Evolutionary conservation across 352 stramenopile genomes (phyloP).

Genomic region (Phytophthora constricta): DNA sequence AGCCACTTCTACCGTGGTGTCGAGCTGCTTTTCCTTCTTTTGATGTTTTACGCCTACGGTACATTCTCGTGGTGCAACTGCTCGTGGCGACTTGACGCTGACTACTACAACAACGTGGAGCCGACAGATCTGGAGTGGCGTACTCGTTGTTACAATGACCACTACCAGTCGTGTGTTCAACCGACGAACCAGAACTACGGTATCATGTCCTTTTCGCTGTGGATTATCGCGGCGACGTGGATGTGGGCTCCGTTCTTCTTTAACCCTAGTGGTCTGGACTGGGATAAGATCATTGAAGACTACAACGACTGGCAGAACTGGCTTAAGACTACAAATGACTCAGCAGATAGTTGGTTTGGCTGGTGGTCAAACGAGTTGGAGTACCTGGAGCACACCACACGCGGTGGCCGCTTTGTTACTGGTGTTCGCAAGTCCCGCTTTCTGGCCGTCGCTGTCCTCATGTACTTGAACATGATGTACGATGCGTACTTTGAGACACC

Average conservation of each 20-base stretch:
- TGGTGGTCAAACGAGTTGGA: conserved; percentile 88
- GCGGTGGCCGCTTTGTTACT: conserved; percentile 64
- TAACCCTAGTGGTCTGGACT: conserved; percentile 98
- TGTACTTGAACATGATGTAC: conserved; percentile 87
- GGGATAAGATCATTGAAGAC: conserved; percentile 96
- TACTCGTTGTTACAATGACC: conserved; percentile 77
- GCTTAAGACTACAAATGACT: conserved; percentile 91
- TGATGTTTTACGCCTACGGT: conserved; percentile 91
- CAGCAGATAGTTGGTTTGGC: conserved; percentile 86
- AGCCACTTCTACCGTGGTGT: conserved; percentile 98
- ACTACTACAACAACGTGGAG: conserved; percentile 81
- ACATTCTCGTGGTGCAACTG: conserved; percentile 94
- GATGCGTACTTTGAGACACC: conserved; percentile 77
- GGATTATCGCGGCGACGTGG: conserved; percentile 92
- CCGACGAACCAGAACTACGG: conserved; percentile 97
- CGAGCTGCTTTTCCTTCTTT: conserved; percentile 90
- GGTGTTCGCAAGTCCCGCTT: conserved; percentile 86
- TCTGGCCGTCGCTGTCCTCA: conserved; percentile 67
- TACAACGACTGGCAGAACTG: conserved; percentile 95
- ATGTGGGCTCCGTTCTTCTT: conserved; percentile 92
- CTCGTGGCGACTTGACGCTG: conserved; percentile 71
- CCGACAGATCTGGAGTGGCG: conserved; percentile 81
- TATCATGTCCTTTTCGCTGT: conserved; percentile 97
- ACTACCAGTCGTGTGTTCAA: conserved; percentile 91
- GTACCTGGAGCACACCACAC: conserved; percentile 84